Evolutionary conservation across 768 basidiomycete species (phyloP), one percentile per base, ranked within the genome.

Genomic region (Rhizopogon sp.): DNA sequence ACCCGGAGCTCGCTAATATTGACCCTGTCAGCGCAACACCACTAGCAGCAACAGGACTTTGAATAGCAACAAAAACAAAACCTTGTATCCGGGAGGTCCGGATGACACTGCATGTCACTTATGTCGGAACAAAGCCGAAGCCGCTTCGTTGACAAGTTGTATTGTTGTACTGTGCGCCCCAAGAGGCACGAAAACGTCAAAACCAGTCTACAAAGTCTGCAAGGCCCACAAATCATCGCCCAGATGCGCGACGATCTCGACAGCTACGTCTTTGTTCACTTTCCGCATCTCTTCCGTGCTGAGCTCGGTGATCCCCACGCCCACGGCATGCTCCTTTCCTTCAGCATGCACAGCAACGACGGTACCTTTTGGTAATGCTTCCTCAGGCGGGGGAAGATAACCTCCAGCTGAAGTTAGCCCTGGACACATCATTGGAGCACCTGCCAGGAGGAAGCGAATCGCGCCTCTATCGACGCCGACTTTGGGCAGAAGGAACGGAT

Each of bases 401-500:
- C 96, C 96, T 6, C 95, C 95, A 35, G 84, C 79, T 37, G 96
- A 98, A 28, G 97, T 96, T 53, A 99, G 75, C 20, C 97, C 97
- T 5, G 97, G 97, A 62, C 89, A 94, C 93, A 96, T 96, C 90
- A 96, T 94, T 73, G 88, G 86, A 25, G 93, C 93, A 14, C 93
- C 97, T 10, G 85, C 87, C 44, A 99, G 83, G 39, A 99, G 81
- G 73, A 98, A 99, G 35, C 95, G 90, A 74, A 99, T 99, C 52
- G 97, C 97, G 47, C 97, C 97, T 50, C 96, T 87, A 76, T 99
- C 97, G 46, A 98, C 80, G 60, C 86, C 83, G 47, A 96, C 93
- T 63, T 79, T 84, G 5, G 95, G 93, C 33, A 98, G 80, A 60
- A 98, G 77, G 63, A 82, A 88, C 7, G 97, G 97, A 76, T 97